phyloP scores from a whole-genome alignment of 2,329 filamentous ascomycete genomes.

The Penicillium sp. region DNA sequence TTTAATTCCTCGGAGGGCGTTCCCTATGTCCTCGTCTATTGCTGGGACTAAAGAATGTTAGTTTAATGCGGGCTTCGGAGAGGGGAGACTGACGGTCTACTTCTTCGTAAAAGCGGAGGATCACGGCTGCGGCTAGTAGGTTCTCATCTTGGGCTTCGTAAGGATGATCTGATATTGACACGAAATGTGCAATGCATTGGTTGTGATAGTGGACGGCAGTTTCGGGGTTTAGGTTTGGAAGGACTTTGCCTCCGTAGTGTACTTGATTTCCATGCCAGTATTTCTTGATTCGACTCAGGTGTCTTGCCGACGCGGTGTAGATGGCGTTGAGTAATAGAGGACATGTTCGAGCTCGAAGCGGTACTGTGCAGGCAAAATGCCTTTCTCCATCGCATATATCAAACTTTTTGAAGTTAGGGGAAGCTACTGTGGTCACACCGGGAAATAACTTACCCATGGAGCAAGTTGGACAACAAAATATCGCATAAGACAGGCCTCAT shows the following conservation, averaged over 20 bases:
- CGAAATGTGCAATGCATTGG: constrained; percentile 42
- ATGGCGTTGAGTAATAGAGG: constrained; percentile 42
- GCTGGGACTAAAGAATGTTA: constrained; percentile 12
- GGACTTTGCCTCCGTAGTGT: constrained; percentile 23
- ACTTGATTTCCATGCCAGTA: constrained; percentile 19
- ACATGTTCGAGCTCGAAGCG: constrained; percentile 40
- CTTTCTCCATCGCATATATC: constrained; percentile 44
- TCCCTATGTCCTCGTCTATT: constrained; percentile 21
- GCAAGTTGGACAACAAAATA: constrained; percentile 25
- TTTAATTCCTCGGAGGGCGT: constrained; percentile 22
- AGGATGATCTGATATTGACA: constrained; percentile 40
- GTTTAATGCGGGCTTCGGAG: not conserved
- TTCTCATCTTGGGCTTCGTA: constrained; percentile 38
- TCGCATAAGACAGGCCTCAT: constrained; percentile 19
- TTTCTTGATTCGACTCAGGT: constrained; percentile 34
- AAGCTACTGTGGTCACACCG: not conserved
- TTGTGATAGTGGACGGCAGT: constrained; percentile 44
- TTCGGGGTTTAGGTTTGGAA: constrained; percentile 33
- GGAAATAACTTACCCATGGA: constrained; percentile 14
- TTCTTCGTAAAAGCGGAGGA: constrained; percentile 46
- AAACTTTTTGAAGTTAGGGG: constrained; percentile 26
- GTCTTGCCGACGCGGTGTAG: constrained; percentile 40
- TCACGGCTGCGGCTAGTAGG: constrained; percentile 42
- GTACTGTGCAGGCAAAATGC: constrained; percentile 44
- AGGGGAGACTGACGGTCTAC: constrained; percentile 29